Evolutionary conservation across 2,329 filamentous ascomycete species (phyloP).

Genomic region (Salinomyces thailandicus): DNA sequence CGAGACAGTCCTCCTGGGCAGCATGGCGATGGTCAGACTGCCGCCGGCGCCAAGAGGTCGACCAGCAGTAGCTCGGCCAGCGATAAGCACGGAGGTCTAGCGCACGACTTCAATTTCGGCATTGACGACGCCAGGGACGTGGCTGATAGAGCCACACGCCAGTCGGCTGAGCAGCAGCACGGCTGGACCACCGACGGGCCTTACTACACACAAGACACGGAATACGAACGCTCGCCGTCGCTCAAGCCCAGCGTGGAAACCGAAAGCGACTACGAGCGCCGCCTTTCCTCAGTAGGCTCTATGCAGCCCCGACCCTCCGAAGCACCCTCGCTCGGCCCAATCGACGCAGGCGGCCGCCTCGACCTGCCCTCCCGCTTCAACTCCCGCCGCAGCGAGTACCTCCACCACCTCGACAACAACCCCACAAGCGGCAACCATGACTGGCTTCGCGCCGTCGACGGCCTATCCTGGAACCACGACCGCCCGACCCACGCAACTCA

Average conservation of each 20-base stretch:
- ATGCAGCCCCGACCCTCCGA: slow-evolving; percentile 3
- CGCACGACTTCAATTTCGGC: slow-evolving; percentile 15
- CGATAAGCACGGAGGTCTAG: background rate
- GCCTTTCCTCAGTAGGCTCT: background rate
- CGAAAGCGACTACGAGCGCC: background rate
- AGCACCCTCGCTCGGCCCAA: slow-evolving; percentile 19
- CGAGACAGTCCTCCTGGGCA: slow-evolving; percentile 20
- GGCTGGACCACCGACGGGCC: background rate
- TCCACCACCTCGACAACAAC: slow-evolving; percentile 2
- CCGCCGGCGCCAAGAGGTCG: slow-evolving; percentile 7
- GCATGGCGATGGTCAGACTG: slow-evolving; percentile 7
- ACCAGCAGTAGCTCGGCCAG: slow-evolving; percentile 7
- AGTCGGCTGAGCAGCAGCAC: background rate
- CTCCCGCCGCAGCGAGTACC: slow-evolving; percentile 11
- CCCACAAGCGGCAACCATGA: slow-evolving; percentile 10
- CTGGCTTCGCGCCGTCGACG: slow-evolving; percentile 22
- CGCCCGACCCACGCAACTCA: slow-evolving; percentile 2
- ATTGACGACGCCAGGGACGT: slow-evolving; percentile 7
- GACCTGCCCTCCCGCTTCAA: slow-evolving; percentile 24
- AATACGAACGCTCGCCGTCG: background rate
- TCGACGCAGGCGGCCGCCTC: slow-evolving; percentile 19
- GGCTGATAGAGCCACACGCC: background rate
- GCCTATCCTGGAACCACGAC: slow-evolving; percentile 17
- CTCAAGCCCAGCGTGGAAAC: background rate
- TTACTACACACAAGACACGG: background rate